A percentile compares a stretch with the other conserved stretches of the same genome.
These are phyloP conservation scores for Fusarium falciforme DNA, from an alignment of 2,329 filamentous ascomycete genomes.

Conservation along the genomic window DNA sequence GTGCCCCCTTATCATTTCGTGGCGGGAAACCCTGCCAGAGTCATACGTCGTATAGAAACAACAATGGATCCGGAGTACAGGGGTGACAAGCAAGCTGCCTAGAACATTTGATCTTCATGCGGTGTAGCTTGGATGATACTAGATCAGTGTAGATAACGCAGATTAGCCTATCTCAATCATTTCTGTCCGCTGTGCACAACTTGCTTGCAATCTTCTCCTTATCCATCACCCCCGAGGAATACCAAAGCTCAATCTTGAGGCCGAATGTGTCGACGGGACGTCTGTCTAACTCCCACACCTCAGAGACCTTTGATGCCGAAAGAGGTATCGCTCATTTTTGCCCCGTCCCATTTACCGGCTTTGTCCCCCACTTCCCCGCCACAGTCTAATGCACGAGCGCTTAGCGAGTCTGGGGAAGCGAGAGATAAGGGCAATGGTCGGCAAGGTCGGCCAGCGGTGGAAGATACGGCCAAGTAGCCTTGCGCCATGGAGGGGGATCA, in stretches of 20 bases:
- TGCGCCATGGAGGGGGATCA: background rate
- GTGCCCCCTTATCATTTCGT: too few relatives aligned
- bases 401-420: background rate
- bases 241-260: background rate
- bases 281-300: background rate
- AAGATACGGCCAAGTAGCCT: background rate
- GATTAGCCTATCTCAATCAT: background rate
- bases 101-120: background rate
- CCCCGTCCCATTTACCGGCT: background rate
- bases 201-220: background rate
- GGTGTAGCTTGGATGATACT: background rate
- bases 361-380: background rate
- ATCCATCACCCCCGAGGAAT: background rate
- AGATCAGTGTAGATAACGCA: background rate
- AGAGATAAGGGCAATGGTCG: background rate
- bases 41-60: background rate
- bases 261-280: background rate
- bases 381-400: background rate
- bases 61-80: background rate
- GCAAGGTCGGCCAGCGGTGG: background rate
- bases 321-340: background rate
- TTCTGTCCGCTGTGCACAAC: background rate
- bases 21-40: background rate
- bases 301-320: background rate
- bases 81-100: background rate